Evolutionary conservation across 148 eudicot species (phyloP).

Genomic region (Fagopyrum esculentum): DNA sequence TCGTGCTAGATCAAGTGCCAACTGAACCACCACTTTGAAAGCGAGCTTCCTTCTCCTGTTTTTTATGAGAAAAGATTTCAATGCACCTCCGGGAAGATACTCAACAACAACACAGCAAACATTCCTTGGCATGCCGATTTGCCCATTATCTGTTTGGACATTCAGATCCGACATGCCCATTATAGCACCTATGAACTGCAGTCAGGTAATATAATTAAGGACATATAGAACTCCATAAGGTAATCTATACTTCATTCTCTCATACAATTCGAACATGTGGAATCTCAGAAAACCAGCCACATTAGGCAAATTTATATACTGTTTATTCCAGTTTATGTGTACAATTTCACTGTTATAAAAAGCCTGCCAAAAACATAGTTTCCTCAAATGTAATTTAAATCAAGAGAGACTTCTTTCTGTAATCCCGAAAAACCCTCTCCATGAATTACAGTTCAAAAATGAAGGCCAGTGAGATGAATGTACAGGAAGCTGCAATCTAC

Average conservation of each 20-base stretch:
- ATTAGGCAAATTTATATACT: neutral
- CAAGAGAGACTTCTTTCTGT: neutral
- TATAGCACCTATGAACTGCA: constrained; percentile 91
- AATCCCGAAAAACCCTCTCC: neutral
- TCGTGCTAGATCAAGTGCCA: constrained; percentile 85
- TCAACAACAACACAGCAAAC: constrained; percentile 85
- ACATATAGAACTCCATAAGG: neutral
- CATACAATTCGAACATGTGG: neutral
- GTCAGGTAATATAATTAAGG: constrained; percentile 2
- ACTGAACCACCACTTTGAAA: constrained; percentile 71
- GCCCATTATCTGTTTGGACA: constrained; percentile 74
- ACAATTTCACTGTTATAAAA: no score
- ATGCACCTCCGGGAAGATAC: constrained; percentile 89
- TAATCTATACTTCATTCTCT: neutral
- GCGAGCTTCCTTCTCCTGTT: constrained; percentile 75
- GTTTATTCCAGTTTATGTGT: neutral
- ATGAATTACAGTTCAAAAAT: neutral
- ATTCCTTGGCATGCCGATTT: constrained; percentile 67
- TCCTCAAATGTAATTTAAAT: neutral
- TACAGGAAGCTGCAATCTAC: neutral
- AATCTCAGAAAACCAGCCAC: neutral
- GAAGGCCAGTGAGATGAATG: neutral
- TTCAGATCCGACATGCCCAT: constrained; percentile 70
- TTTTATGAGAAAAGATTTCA: constrained; percentile 72
- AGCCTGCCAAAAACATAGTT: neutral